Conservation (phyloP, 1,284 basidiomycete species). For the Dichomitus squalens region DNA sequence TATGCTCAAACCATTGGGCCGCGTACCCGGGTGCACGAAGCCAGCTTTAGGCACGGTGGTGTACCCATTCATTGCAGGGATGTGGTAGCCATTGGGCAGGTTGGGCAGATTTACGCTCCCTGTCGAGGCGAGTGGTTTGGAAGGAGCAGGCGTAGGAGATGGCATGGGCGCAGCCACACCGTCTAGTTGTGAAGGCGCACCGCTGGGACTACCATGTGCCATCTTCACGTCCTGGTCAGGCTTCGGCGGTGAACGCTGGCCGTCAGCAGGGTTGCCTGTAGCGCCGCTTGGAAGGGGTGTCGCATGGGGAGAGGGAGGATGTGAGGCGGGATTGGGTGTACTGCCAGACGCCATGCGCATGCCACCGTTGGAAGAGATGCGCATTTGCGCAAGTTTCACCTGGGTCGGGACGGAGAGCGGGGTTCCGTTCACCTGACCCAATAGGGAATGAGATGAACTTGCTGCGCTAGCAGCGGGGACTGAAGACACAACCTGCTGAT, state of each 20-base stretch:
- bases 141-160: conserved; percentile 37
- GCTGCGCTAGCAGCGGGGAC: conserved; percentile 18
- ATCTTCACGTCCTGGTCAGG: conserved; percentile 27
- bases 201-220: conserved; percentile 20
- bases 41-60: conserved; percentile 36
- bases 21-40: conserved; percentile 35
- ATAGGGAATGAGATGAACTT: conserved; percentile 11
- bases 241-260: conserved; percentile 17
- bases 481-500: conserved; percentile 10
- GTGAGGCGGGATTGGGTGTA: conserved; percentile 16
- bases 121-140: conserved; percentile 46
- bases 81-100: conserved; percentile 48
- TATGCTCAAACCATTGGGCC: conserved; percentile 40
- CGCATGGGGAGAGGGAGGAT: conserved; percentile 36
- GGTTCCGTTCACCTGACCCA: conserved; percentile 38
- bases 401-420: conserved; percentile 49
- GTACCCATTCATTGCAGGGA: conserved; percentile 44
- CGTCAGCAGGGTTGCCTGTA: conserved; percentile 23
- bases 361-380: conserved; percentile 56
- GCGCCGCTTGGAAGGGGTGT: conserved; percentile 37
- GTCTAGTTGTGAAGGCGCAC: conserved; percentile 14
- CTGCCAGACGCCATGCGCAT: conserved; percentile 44
- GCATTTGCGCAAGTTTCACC: conserved; percentile 56
- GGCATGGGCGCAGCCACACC: conserved; percentile 16
- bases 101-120: conserved; percentile 29